phyloP scores from a whole-genome alignment of 306 rosid species.

The Dryas alaskensis region DNA sequence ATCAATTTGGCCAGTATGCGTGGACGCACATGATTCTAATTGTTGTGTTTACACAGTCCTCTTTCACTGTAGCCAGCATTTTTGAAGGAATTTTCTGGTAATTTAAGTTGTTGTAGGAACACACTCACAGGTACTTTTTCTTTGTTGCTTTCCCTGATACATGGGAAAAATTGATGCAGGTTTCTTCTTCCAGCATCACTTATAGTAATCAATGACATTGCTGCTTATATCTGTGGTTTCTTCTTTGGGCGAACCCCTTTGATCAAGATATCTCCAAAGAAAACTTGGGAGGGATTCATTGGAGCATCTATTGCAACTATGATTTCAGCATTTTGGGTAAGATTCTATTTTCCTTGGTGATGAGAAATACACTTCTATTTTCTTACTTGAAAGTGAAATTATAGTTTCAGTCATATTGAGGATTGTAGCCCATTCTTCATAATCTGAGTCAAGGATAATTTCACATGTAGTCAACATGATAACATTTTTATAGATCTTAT shows the following conservation, averaged over 20 bases:
- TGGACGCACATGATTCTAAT: conserved; percentile 99
- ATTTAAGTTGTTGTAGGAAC: conserved; percentile 13
- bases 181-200: conserved; percentile 98
- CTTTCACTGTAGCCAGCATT: conserved; percentile 95
- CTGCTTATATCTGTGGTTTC: conserved; percentile 88
- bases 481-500: not conserved
- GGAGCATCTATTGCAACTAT: conserved; percentile 97
- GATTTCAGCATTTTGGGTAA: conserved; percentile 92
- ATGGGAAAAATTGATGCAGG: conserved; percentile 49
- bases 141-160: conserved; percentile 27
- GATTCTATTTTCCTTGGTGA: conserved; percentile 21
- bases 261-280: conserved; percentile 96
- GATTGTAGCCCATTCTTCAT: not conserved
- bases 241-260: conserved; percentile 96
- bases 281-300: conserved; percentile 99
- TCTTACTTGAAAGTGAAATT: conserved; percentile 2
- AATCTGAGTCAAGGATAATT: not conserved
- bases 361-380: not conserved
- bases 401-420: not conserved
- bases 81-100: conserved; percentile 99
- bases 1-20: conserved; percentile 99
- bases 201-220: conserved; percentile 92
- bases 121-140: not conserved
- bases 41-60: conserved; percentile 89
- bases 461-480: not conserved